These are phyloP conservation scores for Teunomyces pallodes DNA, from an alignment of 805 yeast genomes.

Conservation along the genomic window DNA sequence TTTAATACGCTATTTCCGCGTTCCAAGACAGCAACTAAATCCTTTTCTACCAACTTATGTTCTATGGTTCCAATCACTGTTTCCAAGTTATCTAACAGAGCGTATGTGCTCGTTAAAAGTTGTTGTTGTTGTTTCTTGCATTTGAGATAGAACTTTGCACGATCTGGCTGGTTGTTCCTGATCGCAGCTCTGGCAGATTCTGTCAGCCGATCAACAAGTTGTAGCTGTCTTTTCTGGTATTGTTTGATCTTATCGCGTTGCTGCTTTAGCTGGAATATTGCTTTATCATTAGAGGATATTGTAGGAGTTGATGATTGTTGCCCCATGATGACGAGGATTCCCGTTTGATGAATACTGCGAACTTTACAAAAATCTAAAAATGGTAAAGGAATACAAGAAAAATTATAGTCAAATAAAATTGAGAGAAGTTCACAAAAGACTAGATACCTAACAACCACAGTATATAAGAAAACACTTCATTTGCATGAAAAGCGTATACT, in stretches of 20 bases:
- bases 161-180: constrained; percentile 48
- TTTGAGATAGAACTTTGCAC: constrained; percentile 68
- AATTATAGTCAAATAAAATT: background rate
- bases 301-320: constrained; percentile 50
- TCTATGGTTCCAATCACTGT: constrained; percentile 77
- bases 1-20: constrained; percentile 78
- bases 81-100: constrained; percentile 78
- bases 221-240: constrained; percentile 59
- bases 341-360: background rate
- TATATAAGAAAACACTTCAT: too few relatives aligned
- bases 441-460: too few relatives aligned
- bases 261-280: constrained; percentile 79
- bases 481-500: too few relatives aligned
- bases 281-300: constrained; percentile 81
- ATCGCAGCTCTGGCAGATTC: constrained; percentile 58
- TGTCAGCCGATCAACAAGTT: constrained; percentile 60
- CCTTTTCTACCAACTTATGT: constrained; percentile 84
- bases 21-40: constrained; percentile 74
- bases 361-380: background rate
- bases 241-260: constrained; percentile 84
- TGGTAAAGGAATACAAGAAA: background rate
- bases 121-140: constrained; percentile 80
- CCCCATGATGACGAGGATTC: constrained; percentile 29
- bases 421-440: background rate
- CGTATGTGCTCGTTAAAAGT: constrained; percentile 65